phyloP scores from a whole-genome alignment of 2,329 filamentous ascomycete species.

The Fusarium gaditjirri region DNA sequence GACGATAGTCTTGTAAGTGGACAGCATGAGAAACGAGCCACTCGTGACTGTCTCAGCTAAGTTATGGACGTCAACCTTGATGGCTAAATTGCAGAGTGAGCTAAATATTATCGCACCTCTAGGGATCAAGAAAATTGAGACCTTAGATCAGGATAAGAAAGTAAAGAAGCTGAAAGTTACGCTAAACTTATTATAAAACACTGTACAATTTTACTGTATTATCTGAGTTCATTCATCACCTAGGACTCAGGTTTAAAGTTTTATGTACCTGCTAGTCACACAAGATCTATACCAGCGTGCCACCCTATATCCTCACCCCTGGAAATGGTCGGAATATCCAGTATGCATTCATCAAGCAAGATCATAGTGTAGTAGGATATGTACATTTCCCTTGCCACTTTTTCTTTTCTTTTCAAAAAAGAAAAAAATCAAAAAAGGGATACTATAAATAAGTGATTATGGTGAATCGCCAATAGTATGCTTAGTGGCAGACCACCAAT shows the following conservation, averaged over 20 bases:
- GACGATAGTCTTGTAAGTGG: slow-evolving; percentile 2
- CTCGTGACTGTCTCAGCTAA: background rate
- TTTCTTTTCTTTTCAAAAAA: too few relatives aligned
- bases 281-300: background rate
- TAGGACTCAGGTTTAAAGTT: background rate
- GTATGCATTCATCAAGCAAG: background rate
- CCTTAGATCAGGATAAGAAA: background rate
- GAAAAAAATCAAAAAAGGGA: background rate
- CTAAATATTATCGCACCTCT: background rate
- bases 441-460: background rate
- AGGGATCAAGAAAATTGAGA: too few relatives aligned
- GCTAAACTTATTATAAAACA: background rate
- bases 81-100: background rate
- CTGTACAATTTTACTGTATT: too few relatives aligned
- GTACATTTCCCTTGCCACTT: background rate
- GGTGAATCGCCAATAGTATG: background rate
- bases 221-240: background rate
- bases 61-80: background rate
- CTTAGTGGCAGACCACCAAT: background rate
- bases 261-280: background rate
- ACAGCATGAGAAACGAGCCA: background rate
- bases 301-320: background rate
- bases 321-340: background rate
- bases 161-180: background rate
- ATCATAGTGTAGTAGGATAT: too few relatives aligned